Percentiles rank a stretch among this genome's conserved stretches.
phyloP scores from a whole-genome alignment of 768 basidiomycete genomes.

The Leccinum variicolor region DNA sequence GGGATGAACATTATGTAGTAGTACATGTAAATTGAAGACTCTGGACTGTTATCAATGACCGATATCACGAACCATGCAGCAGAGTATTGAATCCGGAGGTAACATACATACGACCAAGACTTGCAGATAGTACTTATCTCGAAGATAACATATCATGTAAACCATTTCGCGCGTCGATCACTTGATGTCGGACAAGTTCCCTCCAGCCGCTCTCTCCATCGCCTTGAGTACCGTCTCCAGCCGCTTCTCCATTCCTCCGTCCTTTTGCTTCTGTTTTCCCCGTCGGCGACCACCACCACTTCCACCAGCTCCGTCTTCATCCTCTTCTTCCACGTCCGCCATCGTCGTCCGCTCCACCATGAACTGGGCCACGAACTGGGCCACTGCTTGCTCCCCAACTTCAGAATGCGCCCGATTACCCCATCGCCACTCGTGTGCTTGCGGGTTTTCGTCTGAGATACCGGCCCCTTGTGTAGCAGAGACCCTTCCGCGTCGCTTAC shows the following conservation, averaged over 20 bases:
- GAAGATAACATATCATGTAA: neutral
- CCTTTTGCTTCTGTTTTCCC: neutral
- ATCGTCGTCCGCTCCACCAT: slow-evolving; percentile 35
- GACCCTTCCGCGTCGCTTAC: slow-evolving; percentile 56
- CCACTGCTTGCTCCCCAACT: slow-evolving; percentile 72
- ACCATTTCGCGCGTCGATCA: slow-evolving; percentile 12
- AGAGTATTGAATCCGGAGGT: no score
- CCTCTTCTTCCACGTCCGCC: slow-evolving; percentile 19
- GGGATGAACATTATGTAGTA: no score
- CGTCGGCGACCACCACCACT: neutral
- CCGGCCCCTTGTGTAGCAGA: slow-evolving; percentile 36
- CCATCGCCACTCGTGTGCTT: slow-evolving; percentile 78
- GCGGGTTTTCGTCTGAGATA: slow-evolving; percentile 10
- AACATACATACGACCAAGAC: no score
- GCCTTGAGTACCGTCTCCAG: slow-evolving; percentile 45
- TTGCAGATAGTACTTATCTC: no score
- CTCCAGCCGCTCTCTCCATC: slow-evolving; percentile 54
- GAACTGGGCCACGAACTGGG: slow-evolving; percentile 75
- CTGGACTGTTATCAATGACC: no score
- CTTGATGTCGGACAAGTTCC: slow-evolving; percentile 36
- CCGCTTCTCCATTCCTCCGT: slow-evolving; percentile 18
- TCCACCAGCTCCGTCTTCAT: slow-evolving; percentile 6
- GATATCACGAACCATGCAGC: no score
- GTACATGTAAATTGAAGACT: no score
- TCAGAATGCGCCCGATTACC: slow-evolving; percentile 56